These are phyloP conservation scores for Nemania sp. DNA, from an alignment of 2,329 filamentous ascomycete genomes.

Conservation along the genomic window DNA sequence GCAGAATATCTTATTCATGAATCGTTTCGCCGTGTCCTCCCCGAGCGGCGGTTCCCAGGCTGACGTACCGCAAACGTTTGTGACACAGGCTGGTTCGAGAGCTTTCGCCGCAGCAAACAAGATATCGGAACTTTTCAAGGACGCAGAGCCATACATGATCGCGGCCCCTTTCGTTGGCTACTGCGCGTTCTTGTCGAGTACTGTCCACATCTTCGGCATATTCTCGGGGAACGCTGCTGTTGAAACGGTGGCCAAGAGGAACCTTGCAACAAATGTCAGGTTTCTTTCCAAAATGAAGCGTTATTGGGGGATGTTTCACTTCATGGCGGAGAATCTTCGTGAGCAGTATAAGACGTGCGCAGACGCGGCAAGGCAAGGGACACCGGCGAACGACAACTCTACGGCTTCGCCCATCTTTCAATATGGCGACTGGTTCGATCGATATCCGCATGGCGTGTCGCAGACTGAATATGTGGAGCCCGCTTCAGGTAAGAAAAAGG, in stretches of 20 bases:
- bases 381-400: conserved; percentile 52
- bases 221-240: conserved; percentile 81
- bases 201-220: conserved; percentile 90
- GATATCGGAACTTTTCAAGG: conserved; percentile 82
- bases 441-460: conserved; percentile 90
- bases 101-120: conserved; percentile 83
- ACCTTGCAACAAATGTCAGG: conserved; percentile 84
- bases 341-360: conserved; percentile 85
- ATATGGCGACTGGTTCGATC: conserved; percentile 96
- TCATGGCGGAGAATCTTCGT: conserved; percentile 90
- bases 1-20: conserved; percentile 88
- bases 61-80: conserved; percentile 77
- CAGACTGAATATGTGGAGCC: conserved; percentile 83
- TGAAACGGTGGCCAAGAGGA: conserved; percentile 78
- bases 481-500: conserved; percentile 67
- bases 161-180: conserved; percentile 94
- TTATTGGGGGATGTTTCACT: conserved; percentile 98
- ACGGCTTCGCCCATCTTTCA: conserved; percentile 75
- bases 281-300: conserved; percentile 95
- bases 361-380: conserved; percentile 75
- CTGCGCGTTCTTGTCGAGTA: conserved; percentile 89
- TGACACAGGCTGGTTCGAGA: conserved; percentile 73
- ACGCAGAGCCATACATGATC: conserved; percentile 78
- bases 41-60: conserved; percentile 66
- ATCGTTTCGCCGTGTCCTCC: conserved; percentile 80